Base-by-base conservation (phyloP, 2,329 filamentous ascomycete genomes). In the Endothia cerciana region DNA sequence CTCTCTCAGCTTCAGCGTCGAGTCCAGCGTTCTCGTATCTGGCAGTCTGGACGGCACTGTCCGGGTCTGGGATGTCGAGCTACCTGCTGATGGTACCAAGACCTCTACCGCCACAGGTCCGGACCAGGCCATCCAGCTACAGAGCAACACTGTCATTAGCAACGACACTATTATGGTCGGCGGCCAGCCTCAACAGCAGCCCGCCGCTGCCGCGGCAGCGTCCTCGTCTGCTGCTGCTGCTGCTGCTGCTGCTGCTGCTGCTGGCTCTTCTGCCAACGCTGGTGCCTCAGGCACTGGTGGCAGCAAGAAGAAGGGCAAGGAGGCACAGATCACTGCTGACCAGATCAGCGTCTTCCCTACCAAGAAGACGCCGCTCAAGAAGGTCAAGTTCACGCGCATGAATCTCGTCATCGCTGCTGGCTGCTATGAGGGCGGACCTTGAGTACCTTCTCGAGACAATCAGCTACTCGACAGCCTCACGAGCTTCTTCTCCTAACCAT, bases 301-400 rank as follows among this genome's bases (percentile, higher is more conserved):
- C 1, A 73, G 77, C 3, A 89, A 89, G 84, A 97, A 96, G 81
- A 92, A 92, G 77, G 87, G 87, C 64, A 97, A 97, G 77, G 94
- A 97, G 73, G 92, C 93, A 4, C 92, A 92, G 73, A 91, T 97
- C 55, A 94, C 91, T 0, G 90, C 93, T 0, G 95, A 99, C 74
- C 95, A 98, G 79, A 96, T 99, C 79, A 93, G 89, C 70, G 94
- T 92, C 0, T 98, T 97, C 75, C 89, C 93, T 0, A 98, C 95
- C 4, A 99, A 99, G 85, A 97, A 97, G 80, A 94, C 91, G 19
- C 94, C 94, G 0, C 92, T 98, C 13, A 92, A 96, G 78, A 95
- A 94, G 79, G 94, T 97, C 63, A 88, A 91, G 73, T 97, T 97
- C 73, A 98, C 95, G 3, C 85, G 93, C 68, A 97, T 97, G 92